Percentiles rank a stretch among this genome's conserved stretches.
Conservation (phyloP, 116 monocot species). For the Zostera marina region DNA sequence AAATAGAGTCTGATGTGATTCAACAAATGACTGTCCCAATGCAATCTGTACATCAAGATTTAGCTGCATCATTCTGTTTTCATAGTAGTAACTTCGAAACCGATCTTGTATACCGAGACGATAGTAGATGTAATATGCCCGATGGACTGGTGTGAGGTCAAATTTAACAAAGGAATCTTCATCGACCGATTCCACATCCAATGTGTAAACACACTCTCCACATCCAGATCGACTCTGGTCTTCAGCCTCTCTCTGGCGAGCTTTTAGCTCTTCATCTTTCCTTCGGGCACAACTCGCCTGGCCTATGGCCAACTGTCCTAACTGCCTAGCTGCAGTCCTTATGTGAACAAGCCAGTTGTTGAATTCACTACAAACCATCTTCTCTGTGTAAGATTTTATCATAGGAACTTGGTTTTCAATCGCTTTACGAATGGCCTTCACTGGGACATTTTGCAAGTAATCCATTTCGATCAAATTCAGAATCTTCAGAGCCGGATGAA, state of each 20-base stretch:
- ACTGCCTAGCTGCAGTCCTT: constrained; percentile 38
- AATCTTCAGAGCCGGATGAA: constrained; percentile 53
- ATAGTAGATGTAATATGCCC: constrained; percentile 65
- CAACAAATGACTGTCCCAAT: constrained; percentile 50
- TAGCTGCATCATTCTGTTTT: constrained; percentile 73
- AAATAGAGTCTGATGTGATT: constrained; percentile 78
- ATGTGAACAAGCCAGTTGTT: constrained; percentile 83
- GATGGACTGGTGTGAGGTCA: constrained; percentile 60
- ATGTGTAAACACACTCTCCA: constrained; percentile 33
- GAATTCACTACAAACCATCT: constrained; percentile 61
- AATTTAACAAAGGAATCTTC: constrained; percentile 48
- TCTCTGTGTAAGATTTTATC: constrained; percentile 61
- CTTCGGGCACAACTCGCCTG: constrained; percentile 57
- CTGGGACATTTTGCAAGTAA: constrained; percentile 29
- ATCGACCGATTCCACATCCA: constrained; percentile 35
- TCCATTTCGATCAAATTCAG: constrained; percentile 43
- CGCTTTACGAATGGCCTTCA: constrained; percentile 33
- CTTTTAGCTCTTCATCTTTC: constrained; percentile 41
- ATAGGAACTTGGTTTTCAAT: constrained; percentile 51
- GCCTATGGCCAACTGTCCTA: constrained; percentile 68
- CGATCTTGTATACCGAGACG: constrained; percentile 56
- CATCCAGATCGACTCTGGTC: constrained; percentile 36
- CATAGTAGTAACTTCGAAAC: constrained; percentile 66
- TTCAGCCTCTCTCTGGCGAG: constrained; percentile 48
- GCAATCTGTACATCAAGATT: constrained; percentile 69